phyloP scores from a whole-genome alignment of 345 rosid species.

The Capsella bursapastoris region DNA sequence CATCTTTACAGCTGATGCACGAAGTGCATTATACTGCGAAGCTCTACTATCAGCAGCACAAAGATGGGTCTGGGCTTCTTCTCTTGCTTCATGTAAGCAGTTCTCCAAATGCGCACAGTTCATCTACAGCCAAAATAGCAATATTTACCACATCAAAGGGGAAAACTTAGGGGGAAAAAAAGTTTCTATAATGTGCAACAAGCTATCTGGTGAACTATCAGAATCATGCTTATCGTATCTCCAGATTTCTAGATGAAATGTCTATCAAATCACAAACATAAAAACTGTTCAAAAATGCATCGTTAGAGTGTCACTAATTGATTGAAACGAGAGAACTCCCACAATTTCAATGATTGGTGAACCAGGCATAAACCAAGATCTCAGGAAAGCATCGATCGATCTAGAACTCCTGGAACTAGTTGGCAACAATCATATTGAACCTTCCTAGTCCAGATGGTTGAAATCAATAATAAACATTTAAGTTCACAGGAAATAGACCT shows the following conservation, averaged over 20 bases:
- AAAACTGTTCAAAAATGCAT: conserved; percentile 15
- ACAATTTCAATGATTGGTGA: conserved; percentile 3
- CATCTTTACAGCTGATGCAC: conserved; percentile 90
- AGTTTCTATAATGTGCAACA: background rate
- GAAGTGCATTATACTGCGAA: conserved; percentile 76
- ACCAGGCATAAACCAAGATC: conserved; percentile 11
- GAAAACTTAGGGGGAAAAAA: background rate
- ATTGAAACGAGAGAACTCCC: background rate
- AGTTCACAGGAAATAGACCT: conserved; percentile 12
- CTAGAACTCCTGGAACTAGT: conserved; percentile 5
- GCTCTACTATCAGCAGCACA: conserved; percentile 94
- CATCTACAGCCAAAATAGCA: conserved; percentile 63
- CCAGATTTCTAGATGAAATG: conserved; percentile 9
- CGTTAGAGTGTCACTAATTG: background rate
- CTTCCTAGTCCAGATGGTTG: conserved; percentile 16
- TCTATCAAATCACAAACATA: conserved; percentile 25
- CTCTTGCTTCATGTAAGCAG: conserved; percentile 97
- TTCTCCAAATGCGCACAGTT: conserved; percentile 98
- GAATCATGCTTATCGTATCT: conserved; percentile 17
- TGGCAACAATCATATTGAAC: conserved; percentile 10
- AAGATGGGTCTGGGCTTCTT: conserved; percentile 96
- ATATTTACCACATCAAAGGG: conserved; percentile 8
- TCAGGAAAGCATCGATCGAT: conserved; percentile 8
- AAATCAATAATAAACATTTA: conserved; percentile 1
- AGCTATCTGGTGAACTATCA: conserved; percentile 25